Evolutionary conservation across 2,329 filamentous ascomycete genomes (phyloP).

Genomic region (Zasmidium citrigriseum): DNA sequence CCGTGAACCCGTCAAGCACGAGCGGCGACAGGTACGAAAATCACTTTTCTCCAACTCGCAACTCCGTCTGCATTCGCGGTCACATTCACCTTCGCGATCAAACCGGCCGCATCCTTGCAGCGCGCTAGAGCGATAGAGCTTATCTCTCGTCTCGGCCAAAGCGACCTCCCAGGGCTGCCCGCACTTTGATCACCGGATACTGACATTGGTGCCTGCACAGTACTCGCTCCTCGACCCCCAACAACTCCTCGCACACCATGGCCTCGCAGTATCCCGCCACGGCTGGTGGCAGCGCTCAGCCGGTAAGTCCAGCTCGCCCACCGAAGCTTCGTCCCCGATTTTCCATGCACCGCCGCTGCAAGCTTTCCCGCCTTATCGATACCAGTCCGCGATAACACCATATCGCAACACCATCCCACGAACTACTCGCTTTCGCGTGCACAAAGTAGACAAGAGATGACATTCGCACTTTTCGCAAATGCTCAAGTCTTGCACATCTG

Average conservation of each 20-base stretch:
- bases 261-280: conserved; percentile 60
- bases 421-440: neutral
- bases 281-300: conserved; percentile 57
- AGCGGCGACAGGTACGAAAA: conserved; percentile 19
- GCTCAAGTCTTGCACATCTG: no score
- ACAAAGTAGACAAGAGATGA: neutral
- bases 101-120: neutral
- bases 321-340: neutral
- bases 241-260: conserved; percentile 34
- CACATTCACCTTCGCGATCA: neutral
- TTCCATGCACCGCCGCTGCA: neutral
- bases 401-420: neutral
- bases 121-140: neutral
- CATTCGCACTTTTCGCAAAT: neutral
- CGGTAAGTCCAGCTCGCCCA: conserved; percentile 47
- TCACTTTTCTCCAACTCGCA: neutral
- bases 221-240: conserved; percentile 30
- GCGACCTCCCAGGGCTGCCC: neutral
- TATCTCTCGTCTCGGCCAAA: conserved; percentile 4
- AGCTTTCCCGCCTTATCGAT: conserved; percentile 22
- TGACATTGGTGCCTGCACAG: conserved; percentile 14
- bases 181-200: neutral
- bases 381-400: conserved; percentile 1
- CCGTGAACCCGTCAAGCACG: conserved; percentile 10
- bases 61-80: neutral